Evolutionary conservation across 2,329 filamentous ascomycete species (phyloP), one percentile per base, ranked within the genome.

Genomic region (Dryadomyces sulphureus): DNA sequence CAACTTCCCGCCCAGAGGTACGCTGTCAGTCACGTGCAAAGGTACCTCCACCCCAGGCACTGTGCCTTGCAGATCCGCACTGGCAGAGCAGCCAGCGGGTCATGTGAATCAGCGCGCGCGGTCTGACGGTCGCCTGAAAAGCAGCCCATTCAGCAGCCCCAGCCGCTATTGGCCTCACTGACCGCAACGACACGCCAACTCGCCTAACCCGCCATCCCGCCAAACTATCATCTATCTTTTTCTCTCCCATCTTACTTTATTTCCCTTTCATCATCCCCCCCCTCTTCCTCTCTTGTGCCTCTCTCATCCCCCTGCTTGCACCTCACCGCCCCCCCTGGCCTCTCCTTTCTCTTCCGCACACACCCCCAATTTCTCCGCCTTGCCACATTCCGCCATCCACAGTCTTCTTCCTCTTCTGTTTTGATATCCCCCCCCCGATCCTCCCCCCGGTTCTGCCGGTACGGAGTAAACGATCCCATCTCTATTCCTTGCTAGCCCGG

Each of bases 21-120:
- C 46, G 24, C 45, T 17, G 16, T 7, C 14, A 36, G 16, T 12
- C 34, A 36, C 34, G 34, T 36, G 34, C 34, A 36, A 36, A 36
- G 5, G 34, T 36, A 36, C 16, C 12, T 12, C 27, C 27, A 32
- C 11, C 9, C 9, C 27, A 11, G n/a, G n/a, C 17, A 35, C 30
- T 35, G 48, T 49, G 45, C 48, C 45, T 49, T 47, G 48, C 45
- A 49, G 45, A 41, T 47, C 38, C 12, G 11, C 20, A 35, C 41
- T 43, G 6, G 17, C 35, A 21, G n/a, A 11, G 42, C 24, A 16
- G 27, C 25, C 25, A 30, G 12, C 41, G 35, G 30, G 24, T 45
- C 17, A 14, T 40, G 38, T 40, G 38, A 40, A 17, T 22, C 11
- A 14, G 38, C 38, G 27, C 16, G 27, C 27, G 27, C 27, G 27